Evolutionary conservation across 768 basidiomycete species (phyloP), one percentile per base, ranked within the genome.

Genomic region (Gloeopeniophorella convolvens): DNA sequence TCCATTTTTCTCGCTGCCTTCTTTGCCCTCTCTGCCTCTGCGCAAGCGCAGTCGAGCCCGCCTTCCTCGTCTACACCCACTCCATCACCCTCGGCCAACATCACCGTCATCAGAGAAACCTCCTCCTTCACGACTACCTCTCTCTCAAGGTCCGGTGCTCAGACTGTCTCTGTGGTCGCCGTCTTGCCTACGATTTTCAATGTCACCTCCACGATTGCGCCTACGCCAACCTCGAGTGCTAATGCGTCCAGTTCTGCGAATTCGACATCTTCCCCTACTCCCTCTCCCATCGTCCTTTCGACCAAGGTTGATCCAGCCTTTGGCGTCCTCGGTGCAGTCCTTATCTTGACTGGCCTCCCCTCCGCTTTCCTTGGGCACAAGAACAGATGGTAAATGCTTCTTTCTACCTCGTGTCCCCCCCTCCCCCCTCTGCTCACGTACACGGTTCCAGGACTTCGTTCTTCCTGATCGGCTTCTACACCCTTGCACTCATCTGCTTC

Each of bases 361-460:
- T 87, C 89, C 45, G 87, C 89, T 3, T 90, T 91, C 59, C 83
- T 89, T 70, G 94, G 94, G 18, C 91, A 93, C 70, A 95, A 95
- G 75, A 94, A 96, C 66, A 73, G 92, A 76, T 95, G 94, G 92
- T 87, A 62, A 34, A 77, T 70, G 13, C 49, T 56, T 50, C 20
- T 52, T 37, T 50, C 54, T 13, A 16, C 48, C 48, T 18, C 48
- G 45, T 54, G 56, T 41, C 51, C 40, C 39, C 39, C 41, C 42
- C 48, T 61, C 57, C 46, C 44, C 48, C 40, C 50, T 47, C 28
- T 43, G n/a, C n/a, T n/a, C n/a, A n/a, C n/a, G n/a, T n/a, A n/a
- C 43, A 37, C 12, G 5, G 12, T 26, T 24, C 5, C 63, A 91
- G 90, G 89, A 88, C 89, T 16, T 93, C 92, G 11, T 86, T 94